Base-by-base conservation (phyloP, 2,329 filamentous ascomycete species). In the Herpotrichia juniperi region DNA sequence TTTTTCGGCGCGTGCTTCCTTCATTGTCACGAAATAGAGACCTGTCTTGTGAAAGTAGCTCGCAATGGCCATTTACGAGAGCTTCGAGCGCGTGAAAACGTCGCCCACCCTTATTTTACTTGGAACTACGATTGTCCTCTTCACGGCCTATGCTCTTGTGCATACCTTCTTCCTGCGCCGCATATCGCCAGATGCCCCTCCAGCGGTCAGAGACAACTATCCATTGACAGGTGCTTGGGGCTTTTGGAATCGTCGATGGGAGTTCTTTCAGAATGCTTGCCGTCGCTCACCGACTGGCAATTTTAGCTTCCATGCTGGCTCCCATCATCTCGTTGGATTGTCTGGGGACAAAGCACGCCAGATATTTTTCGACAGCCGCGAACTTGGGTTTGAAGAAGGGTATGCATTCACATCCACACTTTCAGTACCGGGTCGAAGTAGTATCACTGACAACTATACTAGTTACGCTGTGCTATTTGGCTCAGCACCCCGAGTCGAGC, bases 301-400 rank as follows among this genome's bases (percentile, higher is more conserved):
- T 43, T 83, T 81, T 57, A 77, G 73, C 46, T 83, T 82, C 58
- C 77, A 77, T 55, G 76, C 78, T 2, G 81, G 81, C 0, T 62
- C 72, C 5, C 70, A 78, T 50, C 71, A 70, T 2, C 73, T 83
- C 11, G 66, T 83, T 8, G 78, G 71, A 1, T 42, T 83, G 10
- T 74, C 72, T 3, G 79, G 81, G 1, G 68, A 74, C 3, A 69
- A 74, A 10, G 74, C 69, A 1, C 72, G 80, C 14, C 68, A 74
- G 21, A 35, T 76, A 1, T 81, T 80, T 50, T 79, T 79, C 32
- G 79, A 81, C 12, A 74, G 71, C 24, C 75, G 73, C 32, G 72
- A 74, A 1, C 61, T 84, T 26, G 71, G 74, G n/a, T 72, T 81
- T 19, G 43, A 53, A 1, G 74, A 78, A 39, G 81, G 78, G 63